phyloP scores from a whole-genome alignment of 106 monocot genomes.

The Dendrobium catenatum region DNA sequence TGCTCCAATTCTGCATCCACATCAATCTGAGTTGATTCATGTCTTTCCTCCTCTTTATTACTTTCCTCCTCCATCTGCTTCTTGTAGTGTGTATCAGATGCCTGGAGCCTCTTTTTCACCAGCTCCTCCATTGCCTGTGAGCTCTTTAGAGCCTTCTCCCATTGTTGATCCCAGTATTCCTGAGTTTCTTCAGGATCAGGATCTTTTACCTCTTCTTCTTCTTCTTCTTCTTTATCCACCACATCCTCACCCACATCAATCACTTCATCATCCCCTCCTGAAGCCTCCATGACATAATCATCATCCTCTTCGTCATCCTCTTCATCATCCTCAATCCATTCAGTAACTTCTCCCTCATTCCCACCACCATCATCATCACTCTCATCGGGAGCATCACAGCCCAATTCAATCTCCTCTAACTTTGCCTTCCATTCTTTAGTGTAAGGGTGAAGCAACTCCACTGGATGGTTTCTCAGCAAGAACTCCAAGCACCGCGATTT shows the following conservation, averaged over 20 bases:
- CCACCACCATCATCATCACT: constrained; percentile 36
- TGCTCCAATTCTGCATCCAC: constrained; percentile 4
- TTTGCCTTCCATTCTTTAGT: constrained; percentile 96
- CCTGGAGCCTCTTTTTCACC: constrained; percentile 64
- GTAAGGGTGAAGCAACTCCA: constrained; percentile 87
- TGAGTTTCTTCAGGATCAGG: constrained; percentile 45
- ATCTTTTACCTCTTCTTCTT: constrained; percentile 4
- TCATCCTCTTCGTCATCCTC: constrained; percentile 20
- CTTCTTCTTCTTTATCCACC: background rate
- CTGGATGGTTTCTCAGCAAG: constrained; percentile 73
- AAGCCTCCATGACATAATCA: constrained; percentile 31
- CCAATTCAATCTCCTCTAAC: constrained; percentile 87
- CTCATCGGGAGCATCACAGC: constrained; percentile 85
- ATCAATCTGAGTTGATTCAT: background rate
- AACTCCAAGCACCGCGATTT: constrained; percentile 79
- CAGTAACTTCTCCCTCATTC: background rate
- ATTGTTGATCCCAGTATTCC: constrained; percentile 82
- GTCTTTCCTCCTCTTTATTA: constrained; percentile 1
- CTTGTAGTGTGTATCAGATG: constrained; percentile 25
- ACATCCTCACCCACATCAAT: background rate
- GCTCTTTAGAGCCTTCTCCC: constrained; percentile 62
- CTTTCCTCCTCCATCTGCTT: constrained; percentile 27
- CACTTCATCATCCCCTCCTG: constrained; percentile 15
- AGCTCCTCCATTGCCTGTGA: constrained; percentile 71
- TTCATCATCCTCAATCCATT: constrained; percentile 68